A percentile compares a stretch with the other conserved stretches of the same genome.
Conservation (phyloP, 305 asterid genomes). For the Rubia peregrina region DNA sequence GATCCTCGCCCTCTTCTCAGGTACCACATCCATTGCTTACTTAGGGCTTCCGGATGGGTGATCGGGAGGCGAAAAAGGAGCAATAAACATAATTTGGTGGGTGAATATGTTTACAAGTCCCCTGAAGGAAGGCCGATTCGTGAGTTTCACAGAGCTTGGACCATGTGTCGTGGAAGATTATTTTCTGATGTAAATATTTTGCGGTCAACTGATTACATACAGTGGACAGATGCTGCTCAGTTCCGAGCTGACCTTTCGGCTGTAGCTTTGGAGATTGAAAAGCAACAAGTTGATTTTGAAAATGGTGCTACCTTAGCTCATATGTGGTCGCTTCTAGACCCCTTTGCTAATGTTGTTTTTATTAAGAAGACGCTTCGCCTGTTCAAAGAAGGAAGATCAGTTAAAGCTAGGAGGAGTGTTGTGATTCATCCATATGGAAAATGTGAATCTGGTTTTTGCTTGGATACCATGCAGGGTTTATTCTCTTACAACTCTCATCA, state of each 20-base stretch:
- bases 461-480: constrained; percentile 8
- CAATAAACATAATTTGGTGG: constrained; percentile 67
- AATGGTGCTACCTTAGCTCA: constrained; percentile 57
- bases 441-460: constrained; percentile 18
- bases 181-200: constrained; percentile 36
- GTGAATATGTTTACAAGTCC: constrained; percentile 81
- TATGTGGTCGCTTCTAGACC: constrained; percentile 89
- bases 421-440: constrained; percentile 38
- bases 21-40: constrained; percentile 78
- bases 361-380: constrained; percentile 67
- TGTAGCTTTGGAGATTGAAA: constrained; percentile 55
- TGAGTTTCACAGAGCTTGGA: constrained; percentile 92
- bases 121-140: constrained; percentile 96
- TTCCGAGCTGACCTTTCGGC: constrained; percentile 63
- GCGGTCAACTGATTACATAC: constrained; percentile 40
- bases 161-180: constrained; percentile 68
- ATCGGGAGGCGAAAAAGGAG: constrained; percentile 91
- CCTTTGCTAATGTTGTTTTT: constrained; percentile 83
- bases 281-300: constrained; percentile 41
- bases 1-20: constrained; percentile 98
- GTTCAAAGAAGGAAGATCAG: constrained; percentile 70
- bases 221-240: constrained; percentile 68
- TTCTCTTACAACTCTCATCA: constrained; percentile 3
- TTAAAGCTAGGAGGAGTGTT: constrained; percentile 60
- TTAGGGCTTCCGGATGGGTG: constrained; percentile 86